Evolutionary conservation across 179 eudicot genomes (phyloP).

Genomic region (Nepenthes alata): DNA sequence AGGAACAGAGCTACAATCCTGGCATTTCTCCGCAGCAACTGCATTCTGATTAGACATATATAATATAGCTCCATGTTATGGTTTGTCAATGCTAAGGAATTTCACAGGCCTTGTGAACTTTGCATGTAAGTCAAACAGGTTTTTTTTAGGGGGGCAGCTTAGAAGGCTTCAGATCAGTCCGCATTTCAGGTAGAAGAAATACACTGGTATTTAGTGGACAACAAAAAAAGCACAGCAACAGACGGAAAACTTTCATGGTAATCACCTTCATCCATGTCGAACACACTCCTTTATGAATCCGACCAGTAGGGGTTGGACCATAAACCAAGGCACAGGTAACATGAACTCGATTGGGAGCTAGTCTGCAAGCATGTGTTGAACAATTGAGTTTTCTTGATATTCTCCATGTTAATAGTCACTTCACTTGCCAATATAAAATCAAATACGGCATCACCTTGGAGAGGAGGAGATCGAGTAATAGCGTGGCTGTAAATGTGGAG

Average conservation of each 20-base stretch:
- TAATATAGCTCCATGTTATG: too few relatives aligned
- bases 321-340: constrained; percentile 81
- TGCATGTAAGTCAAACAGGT: too few relatives aligned
- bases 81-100: too few relatives aligned
- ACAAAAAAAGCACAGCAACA: neutral
- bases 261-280: constrained; percentile 97
- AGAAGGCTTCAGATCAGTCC: too few relatives aligned
- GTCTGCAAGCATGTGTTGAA: constrained; percentile 23
- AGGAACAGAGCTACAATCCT: constrained; percentile 64
- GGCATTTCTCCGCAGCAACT: constrained; percentile 45
- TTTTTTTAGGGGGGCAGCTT: too few relatives aligned
- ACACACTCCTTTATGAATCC: constrained; percentile 84
- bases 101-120: too few relatives aligned
- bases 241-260: neutral
- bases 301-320: constrained; percentile 79
- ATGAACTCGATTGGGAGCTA: constrained; percentile 58
- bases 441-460: constrained; percentile 37
- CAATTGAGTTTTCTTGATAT: too few relatives aligned
- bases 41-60: constrained; percentile 40
- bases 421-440: neutral
- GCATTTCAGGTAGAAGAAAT: too few relatives aligned
- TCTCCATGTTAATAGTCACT: neutral
- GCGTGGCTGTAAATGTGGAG: constrained; percentile 83
- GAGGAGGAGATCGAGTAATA: constrained; percentile 92
- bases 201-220: neutral